A percentile compares a stretch with the other conserved stretches of the same genome.
Evolutionary conservation across 1,284 basidiomycete species (phyloP).

Genomic region (Xerocomus amazonicus): DNA sequence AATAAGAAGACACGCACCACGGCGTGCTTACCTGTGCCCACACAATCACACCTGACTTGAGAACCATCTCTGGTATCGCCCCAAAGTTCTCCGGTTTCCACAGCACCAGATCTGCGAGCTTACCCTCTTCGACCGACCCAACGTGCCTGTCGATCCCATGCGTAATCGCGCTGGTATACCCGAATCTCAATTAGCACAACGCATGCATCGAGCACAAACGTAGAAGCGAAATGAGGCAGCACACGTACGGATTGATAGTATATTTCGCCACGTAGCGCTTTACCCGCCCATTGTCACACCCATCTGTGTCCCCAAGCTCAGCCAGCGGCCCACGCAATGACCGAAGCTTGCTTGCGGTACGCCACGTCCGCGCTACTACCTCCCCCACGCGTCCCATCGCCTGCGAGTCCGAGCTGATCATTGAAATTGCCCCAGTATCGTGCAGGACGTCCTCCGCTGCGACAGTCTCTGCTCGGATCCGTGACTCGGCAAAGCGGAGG

Average conservation of each 20-base stretch:
- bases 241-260: conserved; percentile 94
- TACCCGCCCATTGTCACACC: conserved; percentile 89
- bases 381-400: conserved; percentile 99
- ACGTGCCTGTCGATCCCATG: conserved; percentile 90
- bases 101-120: conserved; percentile 89
- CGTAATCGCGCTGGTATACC: conserved; percentile 83
- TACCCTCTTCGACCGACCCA: conserved; percentile 81
- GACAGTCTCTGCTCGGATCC: conserved; percentile 95
- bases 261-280: conserved; percentile 97
- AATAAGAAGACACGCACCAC: background rate
- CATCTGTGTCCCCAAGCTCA: conserved; percentile 59
- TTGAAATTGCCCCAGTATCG: conserved; percentile 91
- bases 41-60: conserved; percentile 93
- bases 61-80: conserved; percentile 84
- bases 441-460: conserved; percentile 98
- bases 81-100: conserved; percentile 96
- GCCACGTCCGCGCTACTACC: conserved; percentile 91
- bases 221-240: background rate
- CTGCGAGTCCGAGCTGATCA: conserved; percentile 95
- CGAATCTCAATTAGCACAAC: background rate
- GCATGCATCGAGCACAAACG: no score
- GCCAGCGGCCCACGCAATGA: conserved; percentile 69
- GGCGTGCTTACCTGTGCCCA: conserved; percentile 81
- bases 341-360: conserved; percentile 95
- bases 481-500: conserved; percentile 94